Percentiles rank a stretch among this genome's conserved stretches.
Conservation (phyloP, 176 grass and related monocot species). For the Phoenix dactylifera region DNA sequence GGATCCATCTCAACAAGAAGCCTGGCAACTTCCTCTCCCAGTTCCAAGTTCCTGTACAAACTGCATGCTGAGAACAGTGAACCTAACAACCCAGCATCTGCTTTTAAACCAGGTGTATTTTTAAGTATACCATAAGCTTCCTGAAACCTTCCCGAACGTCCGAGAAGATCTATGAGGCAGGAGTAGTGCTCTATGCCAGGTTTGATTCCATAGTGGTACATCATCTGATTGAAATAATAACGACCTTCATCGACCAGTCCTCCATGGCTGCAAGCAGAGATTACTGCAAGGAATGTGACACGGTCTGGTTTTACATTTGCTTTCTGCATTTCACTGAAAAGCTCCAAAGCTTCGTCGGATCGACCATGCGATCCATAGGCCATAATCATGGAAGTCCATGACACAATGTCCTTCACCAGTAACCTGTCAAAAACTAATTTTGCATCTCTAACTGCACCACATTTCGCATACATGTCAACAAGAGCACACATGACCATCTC, state of each 20-base stretch:
- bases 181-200: conserved; percentile 21
- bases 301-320: conserved; percentile 12
- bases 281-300: conserved; percentile 17
- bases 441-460: conserved; percentile 21
- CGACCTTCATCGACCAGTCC: conserved; percentile 19
- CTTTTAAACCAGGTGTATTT: conserved; percentile 4
- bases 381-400: conserved; percentile 29
- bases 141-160: conserved; percentile 13
- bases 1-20: conserved; percentile 21
- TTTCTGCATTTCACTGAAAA: conserved; percentile 20
- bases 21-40: conserved; percentile 18
- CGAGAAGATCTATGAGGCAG: conserved; percentile 22
- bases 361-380: conserved; percentile 23
- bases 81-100: conserved; percentile 15
- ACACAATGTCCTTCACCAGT: conserved; percentile 9
- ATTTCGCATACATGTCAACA: conserved; percentile 29
- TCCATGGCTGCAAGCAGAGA: conserved; percentile 25
- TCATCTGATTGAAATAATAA: conserved; percentile 14
- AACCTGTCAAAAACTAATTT: conserved; percentile 14
- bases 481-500: conserved; percentile 20
- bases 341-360: conserved; percentile 9
- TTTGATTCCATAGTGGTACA: conserved; percentile 8
- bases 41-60: conserved; percentile 12
- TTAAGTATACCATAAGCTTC: conserved; percentile 13
- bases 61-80: conserved; percentile 16